A percentile compares a stretch with the other conserved stretches of the same genome.
phyloP scores from a whole-genome alignment of 2,329 filamentous ascomycete species.

The Periglandula ipomoeae region DNA sequence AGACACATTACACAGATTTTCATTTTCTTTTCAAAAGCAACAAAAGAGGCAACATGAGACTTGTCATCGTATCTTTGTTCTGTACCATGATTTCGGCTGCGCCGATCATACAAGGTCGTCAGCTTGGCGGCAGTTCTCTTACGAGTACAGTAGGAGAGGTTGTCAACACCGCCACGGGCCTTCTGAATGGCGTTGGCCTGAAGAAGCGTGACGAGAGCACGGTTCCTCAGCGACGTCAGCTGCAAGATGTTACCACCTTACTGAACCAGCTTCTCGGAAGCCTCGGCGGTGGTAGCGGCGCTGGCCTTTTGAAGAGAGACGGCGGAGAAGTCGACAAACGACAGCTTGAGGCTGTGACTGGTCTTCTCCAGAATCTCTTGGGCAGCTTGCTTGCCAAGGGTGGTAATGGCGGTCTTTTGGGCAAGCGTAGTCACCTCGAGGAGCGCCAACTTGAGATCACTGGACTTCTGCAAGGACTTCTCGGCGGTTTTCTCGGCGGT shows the following conservation, averaged over 20 bases:
- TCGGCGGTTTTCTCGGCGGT: too few species aligned
- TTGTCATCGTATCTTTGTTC: not conserved
- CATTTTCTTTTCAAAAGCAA: not conserved
- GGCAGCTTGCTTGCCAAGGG: not conserved
- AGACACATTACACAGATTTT: not conserved
- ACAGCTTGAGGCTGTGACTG: not conserved
- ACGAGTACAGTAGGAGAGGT: not conserved
- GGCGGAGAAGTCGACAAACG: not conserved
- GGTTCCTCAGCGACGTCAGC: not conserved
- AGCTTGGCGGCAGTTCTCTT: not conserved
- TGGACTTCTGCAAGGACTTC: too few species aligned
- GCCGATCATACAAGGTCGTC: not conserved
- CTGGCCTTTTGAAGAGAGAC: not conserved
- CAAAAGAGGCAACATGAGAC: not conserved
- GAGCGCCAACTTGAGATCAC: too few species aligned
- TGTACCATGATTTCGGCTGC: conserved; percentile 1
- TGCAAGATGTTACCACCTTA: not conserved
- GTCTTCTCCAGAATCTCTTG: not conserved
- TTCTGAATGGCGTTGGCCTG: not conserved
- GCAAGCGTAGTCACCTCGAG: too few species aligned
- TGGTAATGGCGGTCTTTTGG: too few species aligned
- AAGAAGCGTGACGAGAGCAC: not conserved
- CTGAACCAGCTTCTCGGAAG: not conserved
- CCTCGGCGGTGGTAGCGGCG: not conserved
- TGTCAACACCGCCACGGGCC: not conserved